Evolutionary conservation across 805 yeast genomes (phyloP), one percentile per base, ranked within the genome.

Genomic region (Kazachstania viticola): DNA sequence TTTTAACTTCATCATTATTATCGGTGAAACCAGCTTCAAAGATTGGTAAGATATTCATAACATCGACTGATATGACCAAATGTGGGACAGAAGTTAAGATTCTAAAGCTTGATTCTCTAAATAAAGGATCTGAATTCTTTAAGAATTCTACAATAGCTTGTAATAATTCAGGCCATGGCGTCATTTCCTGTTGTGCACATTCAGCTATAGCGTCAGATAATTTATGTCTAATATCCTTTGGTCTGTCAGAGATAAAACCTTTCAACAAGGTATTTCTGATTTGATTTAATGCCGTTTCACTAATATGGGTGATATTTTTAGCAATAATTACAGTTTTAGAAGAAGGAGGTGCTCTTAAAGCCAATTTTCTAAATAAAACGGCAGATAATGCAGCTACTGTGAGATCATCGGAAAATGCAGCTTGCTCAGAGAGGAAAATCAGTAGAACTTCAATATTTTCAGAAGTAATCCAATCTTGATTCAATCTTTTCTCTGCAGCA

Each of bases 151-250:
- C 71, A 25, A 88, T 62, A 1, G 84, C 74, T 32, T 81, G 84
- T 24, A 85, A 59, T 30, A 80, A 68, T 26, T 82, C 87, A 12
- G 77, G 72, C 98, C 98, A 88, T 4, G 64, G 56, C 15, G 63
- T 64, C 29, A 63, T 54, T 11, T 71, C 76, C 36, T 74, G 79
- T 46, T 77, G 75, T 2, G 95, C 93, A 28, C 88, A 73, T 58
- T 87, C 97, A 1, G 96, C 82, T 29, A 91, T 79, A 7, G 94
- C 94, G 62, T 91, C 98, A 2, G 95, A 77, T 30, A 91, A 62
- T 51, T 88, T 91, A 56, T 88, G 95, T 52, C 96, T 75, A 21
- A 84, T 84, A 40, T 71, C 73, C 39, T 73, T 73, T n/a, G 79
- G 62, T 51, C 78, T 83, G 37, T 67, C 76, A 9, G 73, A 54